These are phyloP conservation scores for Solanum hybrid DNA, from an alignment of 305 asterid genomes.

Conservation along the genomic window DNA sequence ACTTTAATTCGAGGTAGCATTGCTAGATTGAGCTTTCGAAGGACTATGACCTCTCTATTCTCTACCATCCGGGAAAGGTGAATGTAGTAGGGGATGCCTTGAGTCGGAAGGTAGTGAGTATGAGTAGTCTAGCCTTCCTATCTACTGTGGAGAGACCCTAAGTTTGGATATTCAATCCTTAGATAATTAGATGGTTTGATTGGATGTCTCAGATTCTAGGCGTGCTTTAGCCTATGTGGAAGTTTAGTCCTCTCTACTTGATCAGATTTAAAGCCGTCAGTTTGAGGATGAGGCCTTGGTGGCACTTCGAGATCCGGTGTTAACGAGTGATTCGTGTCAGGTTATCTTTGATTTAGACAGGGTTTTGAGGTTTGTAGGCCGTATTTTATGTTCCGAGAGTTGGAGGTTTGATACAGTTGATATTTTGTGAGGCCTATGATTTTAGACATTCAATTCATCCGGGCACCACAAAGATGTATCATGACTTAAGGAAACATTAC, in stretches of 20 bases:
- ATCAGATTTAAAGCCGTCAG: no score
- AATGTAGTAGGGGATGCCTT: not conserved
- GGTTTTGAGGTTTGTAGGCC: not conserved
- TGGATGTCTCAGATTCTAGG: not conserved
- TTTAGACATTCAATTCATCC: not conserved
- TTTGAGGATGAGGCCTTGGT: not conserved
- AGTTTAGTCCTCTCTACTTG: not conserved
- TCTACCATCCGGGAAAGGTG: not conserved
- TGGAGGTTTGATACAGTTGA: not conserved
- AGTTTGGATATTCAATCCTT: not conserved
- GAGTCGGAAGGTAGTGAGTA: not conserved
- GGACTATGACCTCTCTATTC: not conserved
- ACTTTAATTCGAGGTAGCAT: not conserved
- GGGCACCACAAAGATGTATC: not conserved
- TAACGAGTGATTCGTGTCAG: not conserved
- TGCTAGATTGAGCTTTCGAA: not conserved
- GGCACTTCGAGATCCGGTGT: not conserved
- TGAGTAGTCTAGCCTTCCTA: not conserved
- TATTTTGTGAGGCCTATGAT: not conserved
- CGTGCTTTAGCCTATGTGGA: not conserved
- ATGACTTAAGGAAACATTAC: not conserved
- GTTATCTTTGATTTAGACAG: not conserved
- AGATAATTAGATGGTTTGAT: not conserved
- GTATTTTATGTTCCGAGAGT: not conserved
- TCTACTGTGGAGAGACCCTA: not conserved